phyloP scores from a whole-genome alignment of 495 filamentous ascomycete genomes.

The Penicillium odoratum region DNA sequence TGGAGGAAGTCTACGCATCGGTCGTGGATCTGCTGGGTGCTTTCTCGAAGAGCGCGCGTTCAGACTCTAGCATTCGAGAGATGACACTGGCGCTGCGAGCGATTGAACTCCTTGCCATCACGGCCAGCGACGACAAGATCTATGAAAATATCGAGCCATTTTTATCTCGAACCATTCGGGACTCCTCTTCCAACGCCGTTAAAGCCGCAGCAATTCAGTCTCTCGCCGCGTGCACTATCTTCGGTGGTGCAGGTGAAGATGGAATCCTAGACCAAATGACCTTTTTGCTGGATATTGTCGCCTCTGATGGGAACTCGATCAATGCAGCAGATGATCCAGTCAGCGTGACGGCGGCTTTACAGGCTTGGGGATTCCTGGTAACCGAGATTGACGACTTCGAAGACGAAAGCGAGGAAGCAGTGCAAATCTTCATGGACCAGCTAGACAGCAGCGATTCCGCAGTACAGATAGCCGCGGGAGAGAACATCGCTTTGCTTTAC shows the following conservation, averaged over 20 bases:
- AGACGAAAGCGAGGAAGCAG: constrained; percentile 66
- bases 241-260: constrained; percentile 71
- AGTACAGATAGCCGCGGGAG: constrained; percentile 84
- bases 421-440: constrained; percentile 89
- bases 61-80: constrained; percentile 71
- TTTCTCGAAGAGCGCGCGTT: constrained; percentile 71
- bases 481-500: constrained; percentile 87
- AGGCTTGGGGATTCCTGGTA: constrained; percentile 86
- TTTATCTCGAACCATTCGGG: constrained; percentile 69
- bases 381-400: constrained; percentile 82
- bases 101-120: constrained; percentile 74
- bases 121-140: constrained; percentile 65
- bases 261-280: constrained; percentile 77
- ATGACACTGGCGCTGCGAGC: constrained; percentile 69
- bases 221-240: constrained; percentile 70
- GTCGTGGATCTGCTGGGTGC: constrained; percentile 67
- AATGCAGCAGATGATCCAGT: constrained; percentile 70
- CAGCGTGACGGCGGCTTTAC: constrained; percentile 80
- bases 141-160: constrained; percentile 63
- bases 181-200: constrained; percentile 61
- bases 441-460: constrained; percentile 71
- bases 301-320: constrained; percentile 77
- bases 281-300: constrained; percentile 80
- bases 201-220: constrained; percentile 78
- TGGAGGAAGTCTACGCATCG: constrained; percentile 62